A percentile compares a stretch with the other conserved stretches of the same genome.
phyloP scores from a whole-genome alignment of 2,329 filamentous ascomycete genomes.

The Aspergillus sp. region DNA sequence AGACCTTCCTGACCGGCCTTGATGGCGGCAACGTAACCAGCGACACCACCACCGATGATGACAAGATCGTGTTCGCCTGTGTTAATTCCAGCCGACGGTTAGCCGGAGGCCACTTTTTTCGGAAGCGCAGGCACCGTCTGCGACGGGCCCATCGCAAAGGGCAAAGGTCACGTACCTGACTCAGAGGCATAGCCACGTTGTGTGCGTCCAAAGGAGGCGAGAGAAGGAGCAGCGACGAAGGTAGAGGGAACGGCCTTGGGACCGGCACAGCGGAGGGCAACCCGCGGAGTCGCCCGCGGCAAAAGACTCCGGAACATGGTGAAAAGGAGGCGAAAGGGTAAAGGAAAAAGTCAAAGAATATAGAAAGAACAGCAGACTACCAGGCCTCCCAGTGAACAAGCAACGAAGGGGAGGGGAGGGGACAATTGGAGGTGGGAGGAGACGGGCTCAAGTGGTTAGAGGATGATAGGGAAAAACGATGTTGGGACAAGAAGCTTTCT shows the following conservation, averaged over 20 bases:
- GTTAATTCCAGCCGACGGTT: constrained; percentile 17
- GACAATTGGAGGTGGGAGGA: constrained; percentile 23
- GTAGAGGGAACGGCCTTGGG: constrained; percentile 39
- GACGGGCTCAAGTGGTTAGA: constrained; percentile 12
- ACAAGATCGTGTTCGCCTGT: constrained; percentile 93
- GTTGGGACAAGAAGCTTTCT: constrained; percentile 28
- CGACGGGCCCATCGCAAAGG: not conserved
- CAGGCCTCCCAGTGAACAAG: constrained; percentile 32
- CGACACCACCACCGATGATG: constrained; percentile 96
- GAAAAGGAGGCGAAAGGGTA: constrained; percentile 26
- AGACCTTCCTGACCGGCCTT: constrained; percentile 97
- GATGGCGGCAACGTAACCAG: constrained; percentile 97
- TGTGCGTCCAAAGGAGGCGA: constrained; percentile 54
- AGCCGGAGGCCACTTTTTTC: constrained; percentile 19
- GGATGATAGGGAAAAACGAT: constrained; percentile 26
- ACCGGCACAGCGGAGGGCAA: constrained; percentile 41
- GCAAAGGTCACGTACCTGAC: constrained; percentile 39
- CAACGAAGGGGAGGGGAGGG: constrained; percentile 25
- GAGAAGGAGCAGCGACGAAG: constrained; percentile 38
- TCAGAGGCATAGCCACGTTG: constrained; percentile 60
- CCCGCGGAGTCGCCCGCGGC: constrained; percentile 53
- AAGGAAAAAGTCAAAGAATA: constrained; percentile 27
- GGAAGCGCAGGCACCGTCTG: constrained; percentile 21
- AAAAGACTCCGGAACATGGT: constrained; percentile 57
- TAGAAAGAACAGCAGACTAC: constrained; percentile 29